Conservation (phyloP, 2,329 filamentous ascomycete genomes). For the Penicillium sp. region DNA sequence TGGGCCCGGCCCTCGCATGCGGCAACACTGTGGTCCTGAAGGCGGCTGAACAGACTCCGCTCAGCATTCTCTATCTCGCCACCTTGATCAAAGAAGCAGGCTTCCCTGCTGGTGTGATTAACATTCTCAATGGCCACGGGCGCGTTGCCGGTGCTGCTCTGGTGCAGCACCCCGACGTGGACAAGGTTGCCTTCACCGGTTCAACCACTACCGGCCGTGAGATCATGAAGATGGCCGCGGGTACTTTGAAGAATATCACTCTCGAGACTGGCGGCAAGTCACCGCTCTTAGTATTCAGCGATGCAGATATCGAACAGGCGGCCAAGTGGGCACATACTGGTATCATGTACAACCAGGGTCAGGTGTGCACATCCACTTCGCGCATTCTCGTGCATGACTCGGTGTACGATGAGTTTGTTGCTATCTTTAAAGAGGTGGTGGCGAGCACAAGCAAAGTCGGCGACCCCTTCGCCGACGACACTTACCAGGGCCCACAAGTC, state of each 20-base stretch:
- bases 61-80: constrained; percentile 32
- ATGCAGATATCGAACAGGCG: constrained; percentile 61
- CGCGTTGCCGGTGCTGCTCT: constrained; percentile 29
- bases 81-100: constrained; percentile 32
- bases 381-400: constrained; percentile 25
- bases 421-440: constrained; percentile 30
- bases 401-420: constrained; percentile 24
- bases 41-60: constrained; percentile 33
- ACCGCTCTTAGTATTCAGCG: constrained; percentile 58
- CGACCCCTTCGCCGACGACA: constrained; percentile 34
- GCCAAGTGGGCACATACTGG: constrained; percentile 61
- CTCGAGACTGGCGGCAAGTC: constrained; percentile 57
- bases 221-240: constrained; percentile 35
- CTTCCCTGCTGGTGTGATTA: constrained; percentile 33
- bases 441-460: constrained; percentile 33
- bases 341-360: constrained; percentile 44
- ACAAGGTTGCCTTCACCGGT: constrained; percentile 35
- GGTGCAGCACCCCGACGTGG: constrained; percentile 30
- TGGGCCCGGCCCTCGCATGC: constrained; percentile 32
- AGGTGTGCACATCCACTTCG: constrained; percentile 34
- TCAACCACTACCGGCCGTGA: constrained; percentile 32
- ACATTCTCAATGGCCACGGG: constrained; percentile 33
- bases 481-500: constrained; percentile 36
- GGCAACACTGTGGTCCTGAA: constrained; percentile 34
- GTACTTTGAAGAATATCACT: constrained; percentile 34